A percentile compares a stretch with the other conserved stretches of the same genome.
These are phyloP conservation scores for Bacidia gigantensis DNA, from an alignment of 495 filamentous ascomycete genomes.

Conservation along the genomic window DNA sequence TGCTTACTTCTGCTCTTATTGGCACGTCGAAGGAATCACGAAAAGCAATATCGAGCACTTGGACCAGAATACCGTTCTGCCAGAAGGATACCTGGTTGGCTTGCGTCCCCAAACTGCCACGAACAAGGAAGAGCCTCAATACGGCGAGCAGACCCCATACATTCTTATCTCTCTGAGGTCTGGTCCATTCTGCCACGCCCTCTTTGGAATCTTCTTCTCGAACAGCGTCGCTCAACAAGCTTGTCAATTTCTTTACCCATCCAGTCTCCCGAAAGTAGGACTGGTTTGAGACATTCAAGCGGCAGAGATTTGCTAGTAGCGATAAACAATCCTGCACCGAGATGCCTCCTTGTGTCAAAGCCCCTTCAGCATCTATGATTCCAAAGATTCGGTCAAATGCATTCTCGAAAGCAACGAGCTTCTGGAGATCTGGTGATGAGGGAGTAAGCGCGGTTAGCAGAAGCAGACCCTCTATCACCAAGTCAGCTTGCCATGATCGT, in stretches of 20 bases:
- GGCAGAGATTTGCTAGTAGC: constrained; percentile 78
- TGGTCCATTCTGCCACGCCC: constrained; percentile 55
- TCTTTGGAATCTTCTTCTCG: constrained; percentile 41
- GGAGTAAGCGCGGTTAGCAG: constrained; percentile 56
- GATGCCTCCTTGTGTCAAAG: constrained; percentile 71
- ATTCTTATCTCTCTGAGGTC: constrained; percentile 74
- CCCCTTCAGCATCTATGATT: constrained; percentile 71
- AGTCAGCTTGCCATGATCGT: neutral
- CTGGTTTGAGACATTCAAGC: constrained; percentile 82
- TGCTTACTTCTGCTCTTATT: constrained; percentile 65
- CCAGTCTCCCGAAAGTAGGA: constrained; percentile 87
- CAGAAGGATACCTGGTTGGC: constrained; percentile 79
- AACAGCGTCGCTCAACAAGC: constrained; percentile 52
- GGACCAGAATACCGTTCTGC: constrained; percentile 66
- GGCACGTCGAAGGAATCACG: constrained; percentile 55
- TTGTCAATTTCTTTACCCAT: constrained; percentile 58
- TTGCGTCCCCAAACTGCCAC: constrained; percentile 63
- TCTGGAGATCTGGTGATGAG: constrained; percentile 71
- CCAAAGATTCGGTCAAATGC: constrained; percentile 76
- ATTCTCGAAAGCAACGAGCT: constrained; percentile 88
- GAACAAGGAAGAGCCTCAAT: constrained; percentile 68
- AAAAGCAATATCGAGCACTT: constrained; percentile 74
- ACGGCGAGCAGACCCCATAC: constrained; percentile 81
- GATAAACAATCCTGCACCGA: constrained; percentile 91
- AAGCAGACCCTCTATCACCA: constrained; percentile 46